phyloP scores from a whole-genome alignment of 2,329 filamentous ascomycete genomes.

The Byssothecium circinans region DNA sequence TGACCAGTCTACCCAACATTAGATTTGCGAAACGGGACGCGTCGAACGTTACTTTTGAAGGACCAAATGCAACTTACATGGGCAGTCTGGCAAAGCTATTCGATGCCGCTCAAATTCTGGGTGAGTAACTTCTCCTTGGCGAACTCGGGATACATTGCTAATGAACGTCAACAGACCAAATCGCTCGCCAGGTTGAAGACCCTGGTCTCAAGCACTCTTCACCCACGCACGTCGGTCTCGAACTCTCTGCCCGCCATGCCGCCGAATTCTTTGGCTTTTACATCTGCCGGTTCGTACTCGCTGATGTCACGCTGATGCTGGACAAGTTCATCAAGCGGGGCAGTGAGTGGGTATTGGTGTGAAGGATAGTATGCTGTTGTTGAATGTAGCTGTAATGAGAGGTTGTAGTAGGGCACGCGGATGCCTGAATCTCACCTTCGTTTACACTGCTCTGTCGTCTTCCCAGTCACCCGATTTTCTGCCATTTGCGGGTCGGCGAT shows the following conservation, averaged over 20 bases:
- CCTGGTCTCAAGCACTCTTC: conserved; percentile 88
- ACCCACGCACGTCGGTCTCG: conserved; percentile 91
- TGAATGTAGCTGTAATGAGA: conserved; percentile 3
- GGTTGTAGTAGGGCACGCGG: conserved; percentile 5
- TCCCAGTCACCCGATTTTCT: neutral
- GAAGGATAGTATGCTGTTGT: conserved; percentile 12
- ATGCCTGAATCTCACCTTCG: conserved; percentile 2
- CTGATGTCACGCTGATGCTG: conserved; percentile 79
- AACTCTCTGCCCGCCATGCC: conserved; percentile 88
- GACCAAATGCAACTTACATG: conserved; percentile 91
- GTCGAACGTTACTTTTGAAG: conserved; percentile 69
- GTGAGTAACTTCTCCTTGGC: conserved; percentile 57
- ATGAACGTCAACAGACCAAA: conserved; percentile 68
- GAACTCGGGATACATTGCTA: conserved; percentile 2
- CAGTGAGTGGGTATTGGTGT: conserved; percentile 84
- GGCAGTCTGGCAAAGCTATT: conserved; percentile 84
- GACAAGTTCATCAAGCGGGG: conserved; percentile 98
- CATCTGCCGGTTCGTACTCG: conserved; percentile 89
- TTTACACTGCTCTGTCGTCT: neutral
- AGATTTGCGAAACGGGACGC: conserved; percentile 73
- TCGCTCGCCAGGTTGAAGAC: conserved; percentile 93
- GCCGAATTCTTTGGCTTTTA: conserved; percentile 98
- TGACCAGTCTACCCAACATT: conserved; percentile 75
- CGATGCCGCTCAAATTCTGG: conserved; percentile 88
- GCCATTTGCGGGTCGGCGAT: neutral